Base-by-base conservation (phyloP, 2,329 filamentous ascomycete genomes). In the Botrytis paeoniae region DNA sequence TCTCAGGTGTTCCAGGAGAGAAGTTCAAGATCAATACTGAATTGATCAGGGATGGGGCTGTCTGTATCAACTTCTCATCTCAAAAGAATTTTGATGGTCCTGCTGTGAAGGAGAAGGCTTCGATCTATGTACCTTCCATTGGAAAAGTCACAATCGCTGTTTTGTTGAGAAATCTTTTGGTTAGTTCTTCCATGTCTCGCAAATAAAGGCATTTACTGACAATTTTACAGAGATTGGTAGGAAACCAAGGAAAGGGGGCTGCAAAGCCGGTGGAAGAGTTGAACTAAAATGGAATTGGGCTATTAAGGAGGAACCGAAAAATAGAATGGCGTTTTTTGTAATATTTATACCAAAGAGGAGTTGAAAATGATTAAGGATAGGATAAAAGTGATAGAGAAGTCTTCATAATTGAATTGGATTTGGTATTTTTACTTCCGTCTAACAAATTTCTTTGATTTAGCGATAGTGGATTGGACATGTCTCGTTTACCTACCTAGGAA, bases 41-140 rank as follows among this genome's bases (percentile, higher is more conserved):
- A 69, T 85, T 96, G 75, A 86, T 99, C 79, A 89, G 94, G 64
- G 93, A 97, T 73, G 96, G 96, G 65, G 95, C 93, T 43, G 93
- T 97, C n/a, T 99, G 96, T 86, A 95, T 99, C 85, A 99, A 99
- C 84, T 98, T 99, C 82, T 97, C 94, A 12, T 97, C 93, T 69
- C 94, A 93, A 83, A 93, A 95, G 85, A 98, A 99, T 84, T 98
- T 98, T 83, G 91, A 91, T 75, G 87, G 87, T 1, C 90, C 92
- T 0, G 92, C 93, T 65, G 90, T 98, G 77, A 98, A 97, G 84
- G 93, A 98, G 82, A 97, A 95, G 85, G 96, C 96, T 2, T 94
- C 94, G 8, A 97, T 99, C 79, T 99, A 98, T 79, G 95, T 98
- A 29, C 96, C 96, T 1, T 96, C 95, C 0, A 97, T 98, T 77